Evolutionary conservation across 192 early-diverging fungal species (phyloP).

Genomic region (Gryganskiella cystojenkinii): DNA sequence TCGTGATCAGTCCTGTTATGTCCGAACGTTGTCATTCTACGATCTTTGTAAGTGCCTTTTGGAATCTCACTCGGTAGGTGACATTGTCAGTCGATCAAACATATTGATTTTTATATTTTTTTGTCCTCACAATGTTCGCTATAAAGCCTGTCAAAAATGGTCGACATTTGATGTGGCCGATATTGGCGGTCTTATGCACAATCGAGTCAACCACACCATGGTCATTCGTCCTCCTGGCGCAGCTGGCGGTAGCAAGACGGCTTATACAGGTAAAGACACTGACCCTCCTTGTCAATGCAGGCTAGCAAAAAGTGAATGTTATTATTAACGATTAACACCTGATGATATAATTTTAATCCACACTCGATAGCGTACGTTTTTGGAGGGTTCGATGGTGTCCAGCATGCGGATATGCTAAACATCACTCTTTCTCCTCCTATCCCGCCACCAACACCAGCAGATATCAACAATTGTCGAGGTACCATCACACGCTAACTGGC

Average conservation of each 20-base stretch:
- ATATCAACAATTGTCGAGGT: slow-evolving; percentile 47
- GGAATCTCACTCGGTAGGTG: no score
- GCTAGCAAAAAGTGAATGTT: no score
- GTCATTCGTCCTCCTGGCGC: slow-evolving; percentile 39
- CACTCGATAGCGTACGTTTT: slow-evolving; percentile 39
- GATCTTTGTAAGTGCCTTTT: slow-evolving; percentile 46
- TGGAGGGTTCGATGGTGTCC: slow-evolving; percentile 39
- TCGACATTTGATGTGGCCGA: slow-evolving; percentile 7
- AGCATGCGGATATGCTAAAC: slow-evolving; percentile 23
- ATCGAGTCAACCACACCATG: slow-evolving; percentile 48
- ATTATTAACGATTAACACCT: no score
- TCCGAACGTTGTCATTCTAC: slow-evolving; percentile 22
- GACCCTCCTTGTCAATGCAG: no score
- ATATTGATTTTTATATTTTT: no score
- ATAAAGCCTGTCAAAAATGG: slow-evolving; percentile 48
- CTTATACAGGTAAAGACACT: slow-evolving; percentile 24
- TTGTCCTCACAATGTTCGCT: no score
- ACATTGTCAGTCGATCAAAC: no score
- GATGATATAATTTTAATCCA: no score
- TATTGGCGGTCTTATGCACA: background rate
- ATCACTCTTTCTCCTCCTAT: slow-evolving; percentile 15
- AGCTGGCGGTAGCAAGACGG: slow-evolving; percentile 35
- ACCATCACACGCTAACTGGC: background rate
- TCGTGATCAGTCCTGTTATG: slow-evolving; percentile 17
- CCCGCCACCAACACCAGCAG: background rate